phyloP scores from a whole-genome alignment of 1,284 basidiomycete genomes.

The Fomitopsis schrenkii region DNA sequence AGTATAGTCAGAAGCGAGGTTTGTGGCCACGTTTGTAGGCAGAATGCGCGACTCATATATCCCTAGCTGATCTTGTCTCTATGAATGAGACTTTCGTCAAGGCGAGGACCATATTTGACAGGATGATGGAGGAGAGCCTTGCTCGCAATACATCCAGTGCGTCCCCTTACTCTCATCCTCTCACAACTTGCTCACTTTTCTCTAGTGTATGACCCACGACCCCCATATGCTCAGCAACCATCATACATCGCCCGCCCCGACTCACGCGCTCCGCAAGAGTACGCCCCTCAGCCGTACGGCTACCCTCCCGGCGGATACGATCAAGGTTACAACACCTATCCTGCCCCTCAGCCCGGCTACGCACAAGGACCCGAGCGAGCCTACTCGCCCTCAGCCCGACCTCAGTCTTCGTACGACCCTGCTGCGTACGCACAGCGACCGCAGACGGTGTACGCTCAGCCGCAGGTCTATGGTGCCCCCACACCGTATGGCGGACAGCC shows the following conservation, averaged over 20 bases:
- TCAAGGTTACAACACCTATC: constrained; percentile 40
- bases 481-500: constrained; percentile 14
- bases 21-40: constrained; percentile 6
- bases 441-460: constrained; percentile 19
- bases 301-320: constrained; percentile 41
- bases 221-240: constrained; percentile 21
- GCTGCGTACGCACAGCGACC: constrained; percentile 32
- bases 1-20: constrained; percentile 95
- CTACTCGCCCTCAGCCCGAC: constrained; percentile 16
- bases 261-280: constrained; percentile 21
- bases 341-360: constrained; percentile 32
- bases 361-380: constrained; percentile 23
- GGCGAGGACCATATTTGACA: constrained; percentile 79
- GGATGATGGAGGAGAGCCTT: constrained; percentile 89
- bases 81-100: constrained; percentile 90
- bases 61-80: constrained; percentile 73
- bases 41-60: background rate
- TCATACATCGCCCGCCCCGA: constrained; percentile 25
- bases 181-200: background rate
- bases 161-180: constrained; percentile 15
- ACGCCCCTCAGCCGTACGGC: constrained; percentile 34
- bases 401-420: constrained; percentile 30
- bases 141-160: constrained; percentile 66
- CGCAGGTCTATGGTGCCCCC: constrained; percentile 16
- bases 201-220: constrained; percentile 28